Evolutionary conservation across 2,329 filamentous ascomycete species (phyloP).

Genomic region (Neopestalotiopsis clavispora): DNA sequence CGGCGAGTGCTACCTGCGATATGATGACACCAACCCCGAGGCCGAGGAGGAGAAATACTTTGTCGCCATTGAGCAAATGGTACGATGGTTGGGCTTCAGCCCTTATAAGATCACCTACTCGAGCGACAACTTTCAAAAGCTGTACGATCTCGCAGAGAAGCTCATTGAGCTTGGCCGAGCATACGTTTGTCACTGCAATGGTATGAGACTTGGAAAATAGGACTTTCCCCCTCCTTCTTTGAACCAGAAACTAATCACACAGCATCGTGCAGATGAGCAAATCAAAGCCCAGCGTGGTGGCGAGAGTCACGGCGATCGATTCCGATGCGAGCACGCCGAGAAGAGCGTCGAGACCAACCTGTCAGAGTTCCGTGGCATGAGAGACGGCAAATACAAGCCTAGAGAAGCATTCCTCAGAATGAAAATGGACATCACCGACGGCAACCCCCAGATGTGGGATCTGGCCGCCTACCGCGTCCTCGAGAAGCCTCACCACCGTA

Average conservation of each 20-base stretch:
- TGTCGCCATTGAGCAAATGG: constrained; percentile 84
- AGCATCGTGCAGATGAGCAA: constrained; percentile 61
- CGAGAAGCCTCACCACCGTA: constrained; percentile 74
- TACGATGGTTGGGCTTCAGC: constrained; percentile 84
- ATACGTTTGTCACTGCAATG: constrained; percentile 88
- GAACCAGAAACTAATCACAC: not conserved
- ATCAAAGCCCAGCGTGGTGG: constrained; percentile 88
- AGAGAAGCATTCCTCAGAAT: constrained; percentile 86
- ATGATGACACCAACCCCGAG: constrained; percentile 95
- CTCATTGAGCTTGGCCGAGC: constrained; percentile 72
- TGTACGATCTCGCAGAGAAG: constrained; percentile 89
- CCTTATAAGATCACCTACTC: constrained; percentile 83
- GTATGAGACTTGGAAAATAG: constrained; percentile 35
- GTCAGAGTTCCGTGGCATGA: constrained; percentile 85
- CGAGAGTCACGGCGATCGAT: constrained; percentile 71
- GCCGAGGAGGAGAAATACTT: constrained; percentile 92
- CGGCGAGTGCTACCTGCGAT: constrained; percentile 78
- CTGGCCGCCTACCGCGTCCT: constrained; percentile 87
- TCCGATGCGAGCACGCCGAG: constrained; percentile 80
- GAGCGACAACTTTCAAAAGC: constrained; percentile 85
- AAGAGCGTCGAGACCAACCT: constrained; percentile 78
- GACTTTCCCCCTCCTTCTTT: not conserved
- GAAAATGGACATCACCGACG: constrained; percentile 85
- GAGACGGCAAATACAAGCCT: constrained; percentile 87
- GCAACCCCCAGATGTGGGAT: constrained; percentile 89